Evolutionary conservation across 495 filamentous ascomycete species (phyloP), one percentile per base, ranked within the genome.

Genomic region (Choiromyces venosus): DNA sequence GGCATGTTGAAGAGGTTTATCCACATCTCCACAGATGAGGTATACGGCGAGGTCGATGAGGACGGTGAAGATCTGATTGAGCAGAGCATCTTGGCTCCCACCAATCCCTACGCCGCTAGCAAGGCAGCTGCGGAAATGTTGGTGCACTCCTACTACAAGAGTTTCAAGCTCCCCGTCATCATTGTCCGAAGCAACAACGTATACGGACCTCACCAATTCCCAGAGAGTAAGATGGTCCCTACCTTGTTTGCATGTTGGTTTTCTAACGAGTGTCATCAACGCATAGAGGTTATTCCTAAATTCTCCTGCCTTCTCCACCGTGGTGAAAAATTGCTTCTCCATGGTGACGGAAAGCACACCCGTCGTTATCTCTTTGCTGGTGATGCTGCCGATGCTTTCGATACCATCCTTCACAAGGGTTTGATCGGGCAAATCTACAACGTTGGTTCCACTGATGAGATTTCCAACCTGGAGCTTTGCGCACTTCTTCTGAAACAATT

Each of bases 111-210:
- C 74, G 88, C 90, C 12, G 91, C 90, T 2, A 89, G 86, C 81
- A 93, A 93, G 81, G 91, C 91, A 0, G 91, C 91, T 1, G 91
- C 91, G 25, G 91, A 93, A 82, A 93, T 93, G 91, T 84, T 91
- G 71, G 89, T 92, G n/a, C 86, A 88, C 76, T 89, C 89, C 14
- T 93, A 92, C 81, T 85, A 86, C 77, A 91, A 90, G 82, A 89
- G 86, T 80, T 92, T 91, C 83, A 88, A 88, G 70, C 84, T 92
- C 16, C 90, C 90, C 2, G 86, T 87, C 35, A 89, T 92, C 74
- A 89, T 92, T 73, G 88, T 91, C 56, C 85, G 91, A 33, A 88
- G 88, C 76, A 93, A 93, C 84, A 93, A 93, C 75, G 89, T 93
- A 36, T 93, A 92, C 75, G 91, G 91, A 0, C 91, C 91, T 19